Conservation (phyloP, 2,329 filamentous ascomycete species). For the Phyllosticta paracitricarpa region DNA sequence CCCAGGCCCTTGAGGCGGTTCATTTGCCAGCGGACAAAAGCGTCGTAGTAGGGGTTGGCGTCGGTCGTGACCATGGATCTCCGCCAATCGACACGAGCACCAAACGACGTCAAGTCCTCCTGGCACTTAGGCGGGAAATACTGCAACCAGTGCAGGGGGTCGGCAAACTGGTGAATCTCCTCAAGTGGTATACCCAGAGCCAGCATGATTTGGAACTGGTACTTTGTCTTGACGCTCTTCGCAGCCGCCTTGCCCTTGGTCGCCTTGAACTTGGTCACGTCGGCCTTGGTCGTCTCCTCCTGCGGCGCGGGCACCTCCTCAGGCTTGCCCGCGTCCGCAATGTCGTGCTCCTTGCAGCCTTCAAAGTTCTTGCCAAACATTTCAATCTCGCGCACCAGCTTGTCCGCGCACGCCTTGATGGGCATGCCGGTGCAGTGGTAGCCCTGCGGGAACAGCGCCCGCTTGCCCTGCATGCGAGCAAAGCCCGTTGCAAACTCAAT, state of each 20-base stretch:
- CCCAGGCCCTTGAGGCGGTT: conserved; percentile 76
- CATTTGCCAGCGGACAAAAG: conserved; percentile 97
- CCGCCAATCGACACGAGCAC: conserved; percentile 85
- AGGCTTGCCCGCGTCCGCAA: neutral
- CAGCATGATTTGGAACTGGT: conserved; percentile 92
- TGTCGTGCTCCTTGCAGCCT: neutral
- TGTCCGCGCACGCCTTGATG: conserved; percentile 95
- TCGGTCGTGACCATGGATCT: conserved; percentile 90
- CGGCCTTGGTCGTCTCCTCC: conserved; percentile 54
- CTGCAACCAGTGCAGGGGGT: conserved; percentile 84
- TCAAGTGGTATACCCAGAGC: conserved; percentile 77
- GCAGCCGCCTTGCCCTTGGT: conserved; percentile 2
- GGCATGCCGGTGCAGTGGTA: conserved; percentile 97
- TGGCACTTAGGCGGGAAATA: conserved; percentile 80
- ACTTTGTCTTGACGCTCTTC: conserved; percentile 46
- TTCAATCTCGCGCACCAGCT: conserved; percentile 80
- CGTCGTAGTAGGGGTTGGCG: conserved; percentile 92
- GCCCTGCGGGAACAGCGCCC: conserved; percentile 77
- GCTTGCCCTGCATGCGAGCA: conserved; percentile 82
- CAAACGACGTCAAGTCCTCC: conserved; percentile 71
- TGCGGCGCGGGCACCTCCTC: neutral
- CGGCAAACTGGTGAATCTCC: conserved; percentile 88
- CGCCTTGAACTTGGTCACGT: conserved; percentile 69
- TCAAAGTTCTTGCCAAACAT: conserved; percentile 75
- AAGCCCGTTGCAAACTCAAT: conserved; percentile 86